Percentiles rank a stretch among this genome's conserved stretches.
These are phyloP conservation scores for Mycena epipterygia DNA, from an alignment of 768 basidiomycete species.

Conservation along the genomic window DNA sequence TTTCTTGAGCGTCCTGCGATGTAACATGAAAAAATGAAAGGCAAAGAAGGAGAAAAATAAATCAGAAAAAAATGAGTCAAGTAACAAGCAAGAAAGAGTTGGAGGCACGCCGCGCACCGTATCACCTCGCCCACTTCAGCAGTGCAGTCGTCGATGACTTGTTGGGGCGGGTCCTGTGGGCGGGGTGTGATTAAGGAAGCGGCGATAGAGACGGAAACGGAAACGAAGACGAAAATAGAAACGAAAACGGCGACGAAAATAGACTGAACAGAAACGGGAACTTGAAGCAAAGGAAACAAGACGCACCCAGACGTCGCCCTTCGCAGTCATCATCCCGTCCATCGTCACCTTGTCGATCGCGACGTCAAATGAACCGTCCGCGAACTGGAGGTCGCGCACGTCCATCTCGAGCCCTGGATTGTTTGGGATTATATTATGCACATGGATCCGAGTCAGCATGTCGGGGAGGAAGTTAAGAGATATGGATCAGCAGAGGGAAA, in stretches of 20 bases:
- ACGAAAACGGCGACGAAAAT: too few species aligned
- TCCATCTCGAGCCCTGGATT: slow-evolving; percentile 87
- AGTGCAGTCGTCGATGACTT: slow-evolving; percentile 78
- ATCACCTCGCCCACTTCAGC: slow-evolving; percentile 84
- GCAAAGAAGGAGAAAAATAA: too few species aligned
- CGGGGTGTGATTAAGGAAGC: background rate
- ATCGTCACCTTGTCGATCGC: slow-evolving; percentile 93
- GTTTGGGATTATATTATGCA: too few species aligned
- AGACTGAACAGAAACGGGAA: too few species aligned
- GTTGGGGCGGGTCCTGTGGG: slow-evolving; percentile 79
- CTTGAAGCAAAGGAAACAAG: too few species aligned
- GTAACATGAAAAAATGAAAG: too few species aligned
- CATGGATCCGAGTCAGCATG: too few species aligned
- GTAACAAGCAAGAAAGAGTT: too few species aligned
- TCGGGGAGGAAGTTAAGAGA: too few species aligned
- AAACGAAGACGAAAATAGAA: too few species aligned
- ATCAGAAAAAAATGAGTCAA: too few species aligned
- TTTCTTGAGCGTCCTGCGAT: slow-evolving; percentile 72
- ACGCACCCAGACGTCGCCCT: slow-evolving; percentile 86
- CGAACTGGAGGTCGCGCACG: slow-evolving; percentile 76
- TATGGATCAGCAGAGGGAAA: background rate
- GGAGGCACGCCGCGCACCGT: slow-evolving; percentile 50
- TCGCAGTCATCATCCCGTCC: slow-evolving; percentile 91
- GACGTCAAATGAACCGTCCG: slow-evolving; percentile 75
- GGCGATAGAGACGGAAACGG: background rate